phyloP scores from a whole-genome alignment of 2,329 filamentous ascomycete species.

The Nigrospora sphaerica region DNA sequence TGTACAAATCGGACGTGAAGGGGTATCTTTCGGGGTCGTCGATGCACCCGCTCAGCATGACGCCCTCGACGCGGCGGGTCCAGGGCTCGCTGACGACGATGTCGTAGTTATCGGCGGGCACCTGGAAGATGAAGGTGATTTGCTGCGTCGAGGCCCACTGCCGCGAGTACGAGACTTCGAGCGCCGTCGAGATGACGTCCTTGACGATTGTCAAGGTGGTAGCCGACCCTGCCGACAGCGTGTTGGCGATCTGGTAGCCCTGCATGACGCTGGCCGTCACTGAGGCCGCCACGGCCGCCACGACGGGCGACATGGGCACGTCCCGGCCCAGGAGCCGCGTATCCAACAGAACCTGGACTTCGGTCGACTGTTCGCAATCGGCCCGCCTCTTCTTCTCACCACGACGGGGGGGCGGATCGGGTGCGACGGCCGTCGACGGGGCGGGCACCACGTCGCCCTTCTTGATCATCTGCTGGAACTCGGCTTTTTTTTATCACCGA shows the following conservation, averaged over 20 bases:
- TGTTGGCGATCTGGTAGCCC: slow-evolving; percentile 26
- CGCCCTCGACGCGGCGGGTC: slow-evolving; percentile 24
- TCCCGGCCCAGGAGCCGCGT: slow-evolving; percentile 30
- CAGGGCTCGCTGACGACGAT: slow-evolving; percentile 30
- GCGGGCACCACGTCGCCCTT: background rate
- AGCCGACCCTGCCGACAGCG: slow-evolving; percentile 7
- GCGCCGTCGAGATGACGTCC: slow-evolving; percentile 15
- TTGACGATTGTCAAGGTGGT: slow-evolving; percentile 10
- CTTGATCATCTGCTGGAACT: background rate
- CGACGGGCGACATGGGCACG: slow-evolving; percentile 26
- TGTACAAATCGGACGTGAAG: slow-evolving; percentile 27
- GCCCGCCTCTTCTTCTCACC: background rate
- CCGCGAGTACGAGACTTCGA: slow-evolving; percentile 16
- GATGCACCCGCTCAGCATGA: slow-evolving; percentile 25
- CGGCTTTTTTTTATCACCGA: background rate
- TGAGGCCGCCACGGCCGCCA: slow-evolving; percentile 18
- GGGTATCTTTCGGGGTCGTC: slow-evolving; percentile 16
- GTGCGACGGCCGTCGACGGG: background rate
- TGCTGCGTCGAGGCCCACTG: slow-evolving; percentile 25
- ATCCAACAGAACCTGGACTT: slow-evolving; percentile 15
- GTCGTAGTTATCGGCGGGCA: slow-evolving; percentile 28
- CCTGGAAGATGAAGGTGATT: slow-evolving; percentile 20
- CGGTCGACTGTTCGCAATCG: slow-evolving; percentile 12
- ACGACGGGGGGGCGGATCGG: background rate
- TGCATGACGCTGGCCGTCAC: slow-evolving; percentile 20